Evolutionary conservation across 306 rosid genomes (phyloP).

Genomic region (Casuarina cunninghamiana): DNA sequence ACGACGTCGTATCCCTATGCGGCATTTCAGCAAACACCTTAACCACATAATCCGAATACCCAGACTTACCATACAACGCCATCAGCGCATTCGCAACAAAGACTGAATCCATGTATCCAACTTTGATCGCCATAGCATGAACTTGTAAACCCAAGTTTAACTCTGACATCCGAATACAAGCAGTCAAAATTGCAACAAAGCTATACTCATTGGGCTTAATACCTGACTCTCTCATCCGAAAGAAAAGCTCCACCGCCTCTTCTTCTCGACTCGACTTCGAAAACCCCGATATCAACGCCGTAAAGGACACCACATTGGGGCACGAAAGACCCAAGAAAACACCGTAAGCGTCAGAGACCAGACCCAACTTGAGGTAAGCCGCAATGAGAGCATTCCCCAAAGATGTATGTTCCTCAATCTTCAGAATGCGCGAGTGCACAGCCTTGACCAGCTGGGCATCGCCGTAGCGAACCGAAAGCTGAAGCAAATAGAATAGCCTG

Average conservation of each 20-base stretch:
- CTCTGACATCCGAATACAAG: constrained; percentile 46
- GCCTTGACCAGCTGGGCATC: constrained; percentile 51
- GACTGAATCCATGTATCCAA: constrained; percentile 43
- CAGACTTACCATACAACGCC: constrained; percentile 58
- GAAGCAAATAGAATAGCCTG: constrained; percentile 43
- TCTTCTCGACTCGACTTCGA: constrained; percentile 54
- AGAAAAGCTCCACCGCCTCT: constrained; percentile 63
- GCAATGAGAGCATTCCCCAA: constrained; percentile 54
- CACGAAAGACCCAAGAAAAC: constrained; percentile 48
- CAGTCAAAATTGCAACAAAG: constrained; percentile 75
- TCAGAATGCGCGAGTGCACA: constrained; percentile 55
- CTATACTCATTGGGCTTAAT: constrained; percentile 65
- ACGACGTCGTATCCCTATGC: constrained; percentile 59
- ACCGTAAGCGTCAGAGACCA: constrained; percentile 51
- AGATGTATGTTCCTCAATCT: constrained; percentile 42
- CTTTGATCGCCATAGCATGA: constrained; percentile 61
- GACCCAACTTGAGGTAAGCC: constrained; percentile 54
- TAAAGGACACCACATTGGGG: constrained; percentile 61
- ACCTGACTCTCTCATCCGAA: constrained; percentile 51
- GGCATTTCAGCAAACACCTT: constrained; percentile 56
- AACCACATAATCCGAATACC: constrained; percentile 36
- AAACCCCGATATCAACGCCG: constrained; percentile 68
- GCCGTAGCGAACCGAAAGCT: constrained; percentile 42
- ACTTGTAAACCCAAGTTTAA: constrained; percentile 57
- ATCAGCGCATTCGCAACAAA: constrained; percentile 71